Base-by-base conservation (phyloP, 2,329 filamentous ascomycete genomes). In the Diaporthe sp. region DNA sequence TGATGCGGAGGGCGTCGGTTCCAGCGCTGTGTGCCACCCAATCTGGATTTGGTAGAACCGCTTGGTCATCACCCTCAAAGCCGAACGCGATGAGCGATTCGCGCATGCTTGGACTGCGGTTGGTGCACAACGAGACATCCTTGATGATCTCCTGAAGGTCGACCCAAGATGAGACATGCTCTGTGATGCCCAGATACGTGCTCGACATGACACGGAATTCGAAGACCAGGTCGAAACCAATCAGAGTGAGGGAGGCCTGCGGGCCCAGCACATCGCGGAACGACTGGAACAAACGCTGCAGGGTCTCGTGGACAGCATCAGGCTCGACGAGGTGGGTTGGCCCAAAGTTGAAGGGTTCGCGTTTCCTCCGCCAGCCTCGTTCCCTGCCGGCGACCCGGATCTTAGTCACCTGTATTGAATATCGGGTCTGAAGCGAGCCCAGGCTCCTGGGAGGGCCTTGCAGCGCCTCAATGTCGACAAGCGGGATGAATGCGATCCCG, bases 221-320 rank as follows among this genome's bases (percentile, higher is more conserved):
- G 61, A 49, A 65, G n/a, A 42, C 61, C 42, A 65, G 61, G 61
- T 65, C 61, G 28, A 65, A 65, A 49, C 61, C 61, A 65, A 65
- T 49, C 42, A 65, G 42, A n/a, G 61, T 65, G 28, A 65, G 61
- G 42, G 42, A 65, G 34, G 42, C 61, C 42, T 65, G 25, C 42
- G 61, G 42, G 1, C 61, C 61, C 61, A 65, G 61, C 6, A 42
- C 20, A 49, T 65, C 61, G 42, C 25, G 25, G 42, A 65, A 65
- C 34, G 61, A 65, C 42, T 49, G 61, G 61, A 49, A 65, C 3
- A 65, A n/a, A 65, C 61, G 61, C 42, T 65, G 42, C 61, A 49
- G 61, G 22, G 61, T 65, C 28, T 65, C 61, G 42, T 65, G 61
- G 61, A 65, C 42, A n/a, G 61, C 61, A 17, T 49, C 61, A n/a